Conservation (phyloP, 1,139 yeast species). For the Suzukiozyma palmioleophila region DNA sequence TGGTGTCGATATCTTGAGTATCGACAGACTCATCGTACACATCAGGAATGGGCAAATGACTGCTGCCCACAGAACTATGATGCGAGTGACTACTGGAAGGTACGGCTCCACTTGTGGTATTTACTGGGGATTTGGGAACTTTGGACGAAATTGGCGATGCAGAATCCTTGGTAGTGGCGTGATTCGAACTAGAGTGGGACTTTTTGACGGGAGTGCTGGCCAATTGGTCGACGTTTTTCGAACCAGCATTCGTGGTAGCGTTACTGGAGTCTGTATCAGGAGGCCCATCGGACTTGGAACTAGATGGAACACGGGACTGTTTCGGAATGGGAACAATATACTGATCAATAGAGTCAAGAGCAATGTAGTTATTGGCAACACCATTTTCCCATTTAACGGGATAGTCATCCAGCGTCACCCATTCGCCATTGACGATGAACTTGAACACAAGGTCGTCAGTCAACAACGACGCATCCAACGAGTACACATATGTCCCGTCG, state of each 20-base stretch:
- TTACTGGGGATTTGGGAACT: too few relatives aligned
- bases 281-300: too few relatives aligned
- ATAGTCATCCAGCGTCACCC: constrained; percentile 29
- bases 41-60: constrained; percentile 1
- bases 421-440: constrained; percentile 34
- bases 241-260: too few relatives aligned
- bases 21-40: background rate
- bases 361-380: constrained; percentile 33
- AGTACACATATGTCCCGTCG: constrained; percentile 15
- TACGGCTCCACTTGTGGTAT: too few relatives aligned
- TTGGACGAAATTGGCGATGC: too few relatives aligned
- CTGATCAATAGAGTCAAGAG: constrained; percentile 14
- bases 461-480: constrained; percentile 11
- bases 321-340: background rate
- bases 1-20: background rate
- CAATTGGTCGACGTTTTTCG: too few relatives aligned
- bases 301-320: background rate
- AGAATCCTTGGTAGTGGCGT: too few relatives aligned
- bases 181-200: too few relatives aligned
- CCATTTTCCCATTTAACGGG: constrained; percentile 30
- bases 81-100: too few relatives aligned
- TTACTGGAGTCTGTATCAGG: too few relatives aligned
- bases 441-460: constrained; percentile 27
- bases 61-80: too few relatives aligned
- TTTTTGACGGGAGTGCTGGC: too few relatives aligned